phyloP scores from a whole-genome alignment of 768 basidiomycete species.

The Russula brevipes region DNA sequence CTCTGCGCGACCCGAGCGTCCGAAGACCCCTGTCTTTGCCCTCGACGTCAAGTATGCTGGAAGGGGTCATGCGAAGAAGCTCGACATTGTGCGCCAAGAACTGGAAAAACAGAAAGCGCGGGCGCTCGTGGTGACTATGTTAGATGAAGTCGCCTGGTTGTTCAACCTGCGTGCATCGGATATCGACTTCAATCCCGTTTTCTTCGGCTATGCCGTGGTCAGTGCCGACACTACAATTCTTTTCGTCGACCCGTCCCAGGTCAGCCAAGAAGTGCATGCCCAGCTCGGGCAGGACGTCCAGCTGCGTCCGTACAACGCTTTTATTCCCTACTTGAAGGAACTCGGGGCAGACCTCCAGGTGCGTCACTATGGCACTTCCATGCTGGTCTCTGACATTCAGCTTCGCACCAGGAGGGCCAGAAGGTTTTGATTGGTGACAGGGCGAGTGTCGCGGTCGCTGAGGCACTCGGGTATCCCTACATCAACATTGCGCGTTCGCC shows the following conservation, averaged over 20 bases:
- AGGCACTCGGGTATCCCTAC: constrained; percentile 71
- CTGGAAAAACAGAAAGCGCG: constrained; percentile 57
- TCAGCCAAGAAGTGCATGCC: constrained; percentile 43
- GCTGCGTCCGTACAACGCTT: constrained; percentile 62
- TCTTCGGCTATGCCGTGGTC: constrained; percentile 88
- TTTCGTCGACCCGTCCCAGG: constrained; percentile 57
- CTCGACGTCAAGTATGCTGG: constrained; percentile 76
- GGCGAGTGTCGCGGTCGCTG: constrained; percentile 75
- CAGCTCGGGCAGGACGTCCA: constrained; percentile 57
- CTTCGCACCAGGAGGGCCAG: constrained; percentile 32
- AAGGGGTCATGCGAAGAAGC: constrained; percentile 59
- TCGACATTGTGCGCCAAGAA: constrained; percentile 59
- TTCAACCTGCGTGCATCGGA: constrained; percentile 91
- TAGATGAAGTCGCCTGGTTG: constrained; percentile 94
- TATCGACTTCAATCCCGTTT: constrained; percentile 88
- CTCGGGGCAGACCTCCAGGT: constrained; percentile 36
- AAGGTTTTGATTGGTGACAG: constrained; percentile 73
- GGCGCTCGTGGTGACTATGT: constrained; percentile 76
- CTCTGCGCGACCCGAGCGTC: constrained; percentile 58
- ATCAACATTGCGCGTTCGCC: constrained; percentile 63
- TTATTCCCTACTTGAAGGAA: constrained; percentile 59
- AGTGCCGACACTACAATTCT: constrained; percentile 51
- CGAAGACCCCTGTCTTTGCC: constrained; percentile 59
- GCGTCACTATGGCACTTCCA: background rate
- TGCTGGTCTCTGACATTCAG: background rate